These are phyloP conservation scores for Chrysanthemum makinoi DNA, from an alignment of 129 eudicot genomes.

Conservation along the genomic window DNA sequence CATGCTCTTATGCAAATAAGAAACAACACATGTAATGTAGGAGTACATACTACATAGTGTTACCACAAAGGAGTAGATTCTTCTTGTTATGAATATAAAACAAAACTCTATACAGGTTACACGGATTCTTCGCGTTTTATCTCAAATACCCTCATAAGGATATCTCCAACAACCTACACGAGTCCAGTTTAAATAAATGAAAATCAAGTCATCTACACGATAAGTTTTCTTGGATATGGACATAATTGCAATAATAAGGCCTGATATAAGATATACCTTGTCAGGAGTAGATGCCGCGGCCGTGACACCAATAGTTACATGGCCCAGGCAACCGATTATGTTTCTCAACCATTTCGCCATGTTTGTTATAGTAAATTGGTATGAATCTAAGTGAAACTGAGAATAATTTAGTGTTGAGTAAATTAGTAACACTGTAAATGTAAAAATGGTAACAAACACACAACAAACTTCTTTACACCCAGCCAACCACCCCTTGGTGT, in stretches of 20 bases:
- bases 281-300: constrained; percentile 98
- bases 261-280: constrained; percentile 44
- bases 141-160: constrained; percentile 58
- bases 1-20: neutral
- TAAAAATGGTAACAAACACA: too few species aligned
- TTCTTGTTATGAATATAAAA: neutral
- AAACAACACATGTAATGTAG: neutral
- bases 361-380: constrained; percentile 41
- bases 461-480: too few species aligned
- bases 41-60: constrained; percentile 6
- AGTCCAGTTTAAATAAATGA: constrained; percentile 22
- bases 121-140: constrained; percentile 68
- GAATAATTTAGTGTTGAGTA: neutral
- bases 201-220: neutral
- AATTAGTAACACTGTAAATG: neutral
- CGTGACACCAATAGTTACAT: constrained; percentile 72
- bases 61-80: constrained; percentile 12
- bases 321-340: constrained; percentile 86
- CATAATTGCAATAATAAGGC: neutral
- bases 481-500: too few species aligned
- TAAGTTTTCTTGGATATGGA: too few species aligned
- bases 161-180: constrained; percentile 84
- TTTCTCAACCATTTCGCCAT: constrained; percentile 89
- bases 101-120: constrained; percentile 43
- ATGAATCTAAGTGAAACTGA: neutral